Conservation (phyloP, 2,329 filamentous ascomycete genomes). For the Fusarium sp. region DNA sequence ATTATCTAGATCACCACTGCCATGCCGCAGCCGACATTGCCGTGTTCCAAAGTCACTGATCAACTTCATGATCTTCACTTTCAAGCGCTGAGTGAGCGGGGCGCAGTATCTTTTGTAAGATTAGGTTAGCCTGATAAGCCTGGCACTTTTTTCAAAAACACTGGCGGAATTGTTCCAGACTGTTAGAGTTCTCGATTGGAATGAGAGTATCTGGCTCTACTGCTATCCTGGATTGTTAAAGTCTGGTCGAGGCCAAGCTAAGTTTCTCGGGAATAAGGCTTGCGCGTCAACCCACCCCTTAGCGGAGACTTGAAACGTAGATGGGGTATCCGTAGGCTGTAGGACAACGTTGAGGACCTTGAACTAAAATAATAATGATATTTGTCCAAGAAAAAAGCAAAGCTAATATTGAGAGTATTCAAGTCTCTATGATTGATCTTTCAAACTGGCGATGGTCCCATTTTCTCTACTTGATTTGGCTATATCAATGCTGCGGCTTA, state of each 20-base stretch:
- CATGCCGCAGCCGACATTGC: conserved; percentile 35
- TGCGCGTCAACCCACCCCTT: conserved; percentile 32
- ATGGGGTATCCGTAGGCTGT: background rate
- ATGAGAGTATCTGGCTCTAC: conserved; percentile 1
- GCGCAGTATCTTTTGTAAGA: background rate
- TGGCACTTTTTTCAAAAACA: conserved; percentile 14
- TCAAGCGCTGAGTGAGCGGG: conserved; percentile 26
- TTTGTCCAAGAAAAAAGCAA: too few relatives aligned
- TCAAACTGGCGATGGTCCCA: background rate
- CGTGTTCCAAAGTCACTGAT: conserved; percentile 36
- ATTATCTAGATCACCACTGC: conserved; percentile 7
- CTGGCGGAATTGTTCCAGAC: conserved; percentile 21
- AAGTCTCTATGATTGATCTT: background rate
- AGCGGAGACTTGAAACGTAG: conserved; percentile 24
- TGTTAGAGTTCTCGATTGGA: background rate
- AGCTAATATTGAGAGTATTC: background rate
- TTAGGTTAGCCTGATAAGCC: conserved; percentile 6
- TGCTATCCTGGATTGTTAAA: background rate
- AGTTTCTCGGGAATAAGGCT: conserved; percentile 38
- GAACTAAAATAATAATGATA: too few relatives aligned
- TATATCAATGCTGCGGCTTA: background rate
- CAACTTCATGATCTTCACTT: conserved; percentile 38
- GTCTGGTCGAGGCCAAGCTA: conserved; percentile 3
- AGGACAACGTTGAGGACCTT: too few relatives aligned
- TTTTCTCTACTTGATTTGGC: background rate